These are phyloP conservation scores for Teunomyces funiuensis DNA, from an alignment of 805 yeast species.

Conservation along the genomic window DNA sequence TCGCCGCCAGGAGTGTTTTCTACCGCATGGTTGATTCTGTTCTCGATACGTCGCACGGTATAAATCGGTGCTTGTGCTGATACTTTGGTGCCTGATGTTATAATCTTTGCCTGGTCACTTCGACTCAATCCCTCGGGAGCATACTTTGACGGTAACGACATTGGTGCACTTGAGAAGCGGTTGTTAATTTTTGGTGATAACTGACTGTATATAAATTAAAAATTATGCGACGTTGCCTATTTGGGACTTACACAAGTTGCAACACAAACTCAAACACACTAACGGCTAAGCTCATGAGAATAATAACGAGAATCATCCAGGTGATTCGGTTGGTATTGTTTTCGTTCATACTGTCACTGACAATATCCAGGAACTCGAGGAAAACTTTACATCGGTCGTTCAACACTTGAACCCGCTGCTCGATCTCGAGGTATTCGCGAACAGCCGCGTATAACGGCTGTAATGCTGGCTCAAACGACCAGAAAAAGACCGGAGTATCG, in stretches of 20 bases:
- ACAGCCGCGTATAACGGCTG: slow-evolving; percentile 90
- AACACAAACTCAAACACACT: slow-evolving; percentile 66
- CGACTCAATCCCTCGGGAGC: slow-evolving; percentile 36
- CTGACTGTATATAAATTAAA: background rate
- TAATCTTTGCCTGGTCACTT: slow-evolving; percentile 20
- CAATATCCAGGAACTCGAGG: slow-evolving; percentile 86
- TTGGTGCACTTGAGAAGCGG: background rate
- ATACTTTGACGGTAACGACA: slow-evolving; percentile 35
- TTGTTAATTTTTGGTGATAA: background rate
- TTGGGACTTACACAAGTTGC: slow-evolving; percentile 38
- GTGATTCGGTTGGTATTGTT: slow-evolving; percentile 89
- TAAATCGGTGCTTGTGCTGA: slow-evolving; percentile 20
- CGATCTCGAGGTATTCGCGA: slow-evolving; percentile 90
- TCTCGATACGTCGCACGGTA: slow-evolving; percentile 24
- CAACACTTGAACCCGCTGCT: slow-evolving; percentile 88
- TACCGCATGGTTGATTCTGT: slow-evolving; percentile 20
- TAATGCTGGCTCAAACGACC: slow-evolving; percentile 93
- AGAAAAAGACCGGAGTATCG: slow-evolving; percentile 94
- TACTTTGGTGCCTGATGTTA: slow-evolving; percentile 25
- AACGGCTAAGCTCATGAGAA: slow-evolving; percentile 74
- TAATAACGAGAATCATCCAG: slow-evolving; percentile 81
- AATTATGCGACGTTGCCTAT: too few relatives aligned
- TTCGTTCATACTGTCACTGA: slow-evolving; percentile 93
- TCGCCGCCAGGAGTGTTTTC: slow-evolving; percentile 22
- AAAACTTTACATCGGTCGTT: slow-evolving; percentile 94